Evolutionary conservation across 2,329 filamentous ascomycete genomes (phyloP).

Genomic region (Helotiales sp.): DNA sequence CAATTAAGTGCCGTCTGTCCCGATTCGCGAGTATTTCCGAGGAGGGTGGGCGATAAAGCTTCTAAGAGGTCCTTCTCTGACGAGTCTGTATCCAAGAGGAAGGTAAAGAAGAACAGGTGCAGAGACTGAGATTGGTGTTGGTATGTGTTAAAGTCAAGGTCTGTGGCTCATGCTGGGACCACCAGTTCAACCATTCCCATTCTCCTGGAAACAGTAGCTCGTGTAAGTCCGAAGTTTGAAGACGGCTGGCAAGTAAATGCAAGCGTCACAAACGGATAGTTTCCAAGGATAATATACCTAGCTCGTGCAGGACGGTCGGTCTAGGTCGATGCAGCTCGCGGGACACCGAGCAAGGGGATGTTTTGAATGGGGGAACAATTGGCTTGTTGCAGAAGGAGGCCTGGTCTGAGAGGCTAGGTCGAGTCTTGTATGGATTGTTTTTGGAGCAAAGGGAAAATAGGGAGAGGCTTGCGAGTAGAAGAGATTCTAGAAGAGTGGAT

Average conservation of each 20-base stretch:
- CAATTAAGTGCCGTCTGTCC: conserved; percentile 29
- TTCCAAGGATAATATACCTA: conserved; percentile 26
- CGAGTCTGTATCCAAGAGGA: conserved; percentile 13
- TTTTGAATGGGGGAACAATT: conserved; percentile 23
- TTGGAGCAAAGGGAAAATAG: conserved; percentile 2
- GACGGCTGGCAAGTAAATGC: conserved; percentile 21
- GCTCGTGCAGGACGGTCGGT: conserved; percentile 27
- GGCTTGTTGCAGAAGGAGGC: conserved; percentile 8
- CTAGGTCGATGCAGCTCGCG: conserved; percentile 20
- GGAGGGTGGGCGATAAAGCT: conserved; percentile 11
- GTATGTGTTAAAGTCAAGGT: conserved; percentile 25
- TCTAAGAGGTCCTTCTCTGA: conserved; percentile 14
- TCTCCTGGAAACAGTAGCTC: conserved; percentile 35
- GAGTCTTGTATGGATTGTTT: not conserved
- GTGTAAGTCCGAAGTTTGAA: conserved; percentile 25
- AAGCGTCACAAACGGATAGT: conserved; percentile 25
- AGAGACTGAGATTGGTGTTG: too few relatives aligned
- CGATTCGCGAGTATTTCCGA: conserved; percentile 21
- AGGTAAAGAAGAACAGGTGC: conserved; percentile 17
- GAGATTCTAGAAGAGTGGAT: conserved; percentile 4
- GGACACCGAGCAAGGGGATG: conserved; percentile 25
- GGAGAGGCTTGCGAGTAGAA: conserved; percentile 1
- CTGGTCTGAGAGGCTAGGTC: not conserved
- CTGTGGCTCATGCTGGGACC: conserved; percentile 35
- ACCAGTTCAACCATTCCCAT: conserved; percentile 31